These are phyloP conservation scores for Truncatella angustata DNA, from an alignment of 2,329 filamentous ascomycete genomes.

Conservation along the genomic window DNA sequence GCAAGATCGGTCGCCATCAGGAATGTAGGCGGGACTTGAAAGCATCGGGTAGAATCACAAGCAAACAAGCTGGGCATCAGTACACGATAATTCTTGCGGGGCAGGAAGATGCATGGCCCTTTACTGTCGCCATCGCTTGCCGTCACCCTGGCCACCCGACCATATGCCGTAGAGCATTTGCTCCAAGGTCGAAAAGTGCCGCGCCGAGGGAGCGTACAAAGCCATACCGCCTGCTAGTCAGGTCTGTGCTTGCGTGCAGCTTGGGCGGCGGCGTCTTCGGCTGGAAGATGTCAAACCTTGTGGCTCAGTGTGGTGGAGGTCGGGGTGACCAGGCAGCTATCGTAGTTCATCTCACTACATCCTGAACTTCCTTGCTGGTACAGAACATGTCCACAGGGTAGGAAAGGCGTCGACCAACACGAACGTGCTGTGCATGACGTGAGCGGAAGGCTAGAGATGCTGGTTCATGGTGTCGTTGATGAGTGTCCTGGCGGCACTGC, in stretches of 20 bases:
- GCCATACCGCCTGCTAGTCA: constrained; percentile 8
- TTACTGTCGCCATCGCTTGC: constrained; percentile 24
- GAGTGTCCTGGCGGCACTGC: constrained; percentile 7
- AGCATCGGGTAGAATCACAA: constrained; percentile 24
- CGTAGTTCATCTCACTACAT: constrained; percentile 15
- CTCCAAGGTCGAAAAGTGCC: constrained; percentile 25
- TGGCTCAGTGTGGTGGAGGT: constrained; percentile 6
- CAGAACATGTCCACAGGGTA: background rate
- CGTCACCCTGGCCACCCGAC: constrained; percentile 18
- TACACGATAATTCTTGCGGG: constrained; percentile 23
- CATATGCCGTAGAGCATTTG: constrained; percentile 13
- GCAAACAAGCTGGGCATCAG: constrained; percentile 27
- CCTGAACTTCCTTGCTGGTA: background rate
- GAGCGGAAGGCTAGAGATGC: constrained; percentile 10
- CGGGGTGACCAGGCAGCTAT: constrained; percentile 4
- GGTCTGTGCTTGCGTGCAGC: background rate
- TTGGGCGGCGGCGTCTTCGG: constrained; percentile 3
- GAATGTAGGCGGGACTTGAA: constrained; percentile 23
- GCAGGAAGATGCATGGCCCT: constrained; percentile 27
- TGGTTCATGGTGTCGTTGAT: constrained; percentile 9
- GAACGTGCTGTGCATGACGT: constrained; percentile 9
- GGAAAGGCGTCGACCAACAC: background rate
- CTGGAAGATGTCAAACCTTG: constrained; percentile 5
- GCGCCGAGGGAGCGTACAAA: constrained; percentile 21
- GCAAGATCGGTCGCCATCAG: constrained; percentile 25